Evolutionary conservation across 345 rosid genomes (phyloP), one percentile per base, ranked within the genome.

Genomic region (Pistacia vera): DNA sequence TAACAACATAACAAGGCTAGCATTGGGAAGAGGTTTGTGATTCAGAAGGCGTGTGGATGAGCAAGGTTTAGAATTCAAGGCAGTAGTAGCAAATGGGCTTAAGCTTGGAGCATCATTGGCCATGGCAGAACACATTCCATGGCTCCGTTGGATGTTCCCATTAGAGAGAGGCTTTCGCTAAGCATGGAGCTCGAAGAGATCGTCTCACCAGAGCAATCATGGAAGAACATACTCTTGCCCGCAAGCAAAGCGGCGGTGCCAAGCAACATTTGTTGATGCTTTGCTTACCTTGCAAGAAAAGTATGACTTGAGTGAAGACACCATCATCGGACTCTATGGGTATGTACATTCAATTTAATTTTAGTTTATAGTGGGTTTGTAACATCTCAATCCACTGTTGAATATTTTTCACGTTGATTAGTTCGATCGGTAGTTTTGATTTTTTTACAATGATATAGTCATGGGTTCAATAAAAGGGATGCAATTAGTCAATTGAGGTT

Each of bases 141-240:
- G 97, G 97, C 98, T 93, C 41, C 89, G 95, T 7, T 92, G 98
- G 97, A 86, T 93, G 91, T 93, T 90, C 78, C 97, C 98, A 0
- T 75, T 95, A 10, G 97, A 96, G 71, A 78, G 92, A 85, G 65
- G 84, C 89, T 2, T 88, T 93, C 11, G 90, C 97, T 10, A 84
- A 90, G 87, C 97, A 96, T 5, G 91, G 88, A 0, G 97, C 89
- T 17, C 86, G 91, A 7, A 83, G 97, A 28, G 98, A 96, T 68
- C 73, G 84, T 9, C 95, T 96, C 68, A 93, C 94, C 0, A 82
- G 92, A 78, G 88, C 85, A 49, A 92, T 94, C 79, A 92, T 96
- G 94, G 97, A 96, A 74, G 98, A 96, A 80, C 99, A 96, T 82
- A 90, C 90, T 2, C 75, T 77, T 25, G 93, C 92, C 3, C 90